These are phyloP conservation scores for Paralagenidium karlingii DNA, from an alignment of 352 stramenopile species.

Conservation along the genomic window DNA sequence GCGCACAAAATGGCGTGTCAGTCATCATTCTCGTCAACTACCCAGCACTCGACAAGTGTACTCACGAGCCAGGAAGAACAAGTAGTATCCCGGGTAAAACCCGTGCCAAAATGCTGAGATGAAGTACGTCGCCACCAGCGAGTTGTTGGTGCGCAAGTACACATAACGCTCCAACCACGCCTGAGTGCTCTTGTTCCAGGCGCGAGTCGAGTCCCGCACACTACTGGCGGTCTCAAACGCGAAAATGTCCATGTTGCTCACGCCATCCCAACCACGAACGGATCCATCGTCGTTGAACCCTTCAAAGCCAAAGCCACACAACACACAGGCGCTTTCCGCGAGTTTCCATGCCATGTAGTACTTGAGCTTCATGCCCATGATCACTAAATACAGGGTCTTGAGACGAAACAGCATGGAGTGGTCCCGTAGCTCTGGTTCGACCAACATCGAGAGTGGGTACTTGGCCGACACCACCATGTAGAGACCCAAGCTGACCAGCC, in stretches of 20 bases:
- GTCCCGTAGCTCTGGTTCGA: slow-evolving; percentile 23
- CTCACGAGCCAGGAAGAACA: slow-evolving; percentile 85
- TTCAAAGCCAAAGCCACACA: slow-evolving; percentile 86
- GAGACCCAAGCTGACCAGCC: slow-evolving; percentile 42
- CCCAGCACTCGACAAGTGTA: slow-evolving; percentile 2
- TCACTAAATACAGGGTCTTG: slow-evolving; percentile 73
- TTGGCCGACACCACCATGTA: slow-evolving; percentile 29
- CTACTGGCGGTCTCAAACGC: slow-evolving; percentile 89
- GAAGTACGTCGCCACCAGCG: slow-evolving; percentile 88
- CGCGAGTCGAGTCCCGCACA: slow-evolving; percentile 76
- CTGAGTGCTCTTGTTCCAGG: slow-evolving; percentile 97
- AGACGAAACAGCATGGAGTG: slow-evolving; percentile 51
- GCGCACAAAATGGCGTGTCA: no score
- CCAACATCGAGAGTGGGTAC: slow-evolving; percentile 41
- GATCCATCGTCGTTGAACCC: slow-evolving; percentile 84
- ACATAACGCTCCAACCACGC: slow-evolving; percentile 95
- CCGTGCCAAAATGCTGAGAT: slow-evolving; percentile 96
- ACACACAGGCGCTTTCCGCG: slow-evolving; percentile 61
- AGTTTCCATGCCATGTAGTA: slow-evolving; percentile 10
- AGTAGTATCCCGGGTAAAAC: slow-evolving; percentile 98
- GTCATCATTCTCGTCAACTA: no score
- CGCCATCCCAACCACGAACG: slow-evolving; percentile 84
- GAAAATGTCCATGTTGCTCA: slow-evolving; percentile 94
- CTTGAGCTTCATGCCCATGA: slow-evolving; percentile 78
- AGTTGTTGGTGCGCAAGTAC: slow-evolving; percentile 91